phyloP scores from a whole-genome alignment of 2,329 filamentous ascomycete genomes.

The Raffaelea albimanens region DNA sequence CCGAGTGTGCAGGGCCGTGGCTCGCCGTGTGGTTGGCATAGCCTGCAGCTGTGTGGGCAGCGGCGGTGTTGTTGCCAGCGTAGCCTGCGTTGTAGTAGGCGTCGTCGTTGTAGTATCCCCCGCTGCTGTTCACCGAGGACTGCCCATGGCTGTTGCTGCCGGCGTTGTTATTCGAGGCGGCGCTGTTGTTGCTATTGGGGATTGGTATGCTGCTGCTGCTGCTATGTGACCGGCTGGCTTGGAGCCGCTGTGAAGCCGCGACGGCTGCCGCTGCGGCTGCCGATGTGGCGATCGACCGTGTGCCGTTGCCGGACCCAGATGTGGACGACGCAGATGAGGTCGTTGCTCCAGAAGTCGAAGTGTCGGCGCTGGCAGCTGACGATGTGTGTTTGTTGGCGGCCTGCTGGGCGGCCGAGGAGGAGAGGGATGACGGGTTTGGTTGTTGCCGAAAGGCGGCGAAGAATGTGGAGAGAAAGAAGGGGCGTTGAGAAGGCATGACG shows the following conservation, averaged over 20 bases:
- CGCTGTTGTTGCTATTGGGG: not conserved
- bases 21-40: constrained; percentile 6
- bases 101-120: constrained; percentile 15
- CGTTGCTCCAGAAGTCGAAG: constrained; percentile 14
- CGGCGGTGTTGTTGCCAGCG: constrained; percentile 3
- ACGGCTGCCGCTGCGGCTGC: constrained; percentile 12
- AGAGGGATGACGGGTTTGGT: constrained; percentile 20
- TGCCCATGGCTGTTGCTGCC: constrained; percentile 3
- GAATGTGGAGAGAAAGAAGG: constrained; percentile 48
- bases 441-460: constrained; percentile 45
- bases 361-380: no score
- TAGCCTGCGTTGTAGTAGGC: constrained; percentile 9
- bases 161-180: not conserved
- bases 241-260: constrained; percentile 10
- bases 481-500: constrained; percentile 42
- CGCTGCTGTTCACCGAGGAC: constrained; percentile 7
- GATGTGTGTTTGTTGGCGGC: constrained; percentile 27
- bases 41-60: no score
- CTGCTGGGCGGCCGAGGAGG: constrained; percentile 17
- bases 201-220: not conserved
- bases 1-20: constrained; percentile 11
- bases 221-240: constrained; percentile 6
- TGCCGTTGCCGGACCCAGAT: constrained; percentile 3
- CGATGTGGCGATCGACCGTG: constrained; percentile 11
- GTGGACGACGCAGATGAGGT: not conserved